Evolutionary conservation across 805 yeast species (phyloP), one percentile per base, ranked within the genome.

Genomic region (Wickerhamomyces rabaulensis): DNA sequence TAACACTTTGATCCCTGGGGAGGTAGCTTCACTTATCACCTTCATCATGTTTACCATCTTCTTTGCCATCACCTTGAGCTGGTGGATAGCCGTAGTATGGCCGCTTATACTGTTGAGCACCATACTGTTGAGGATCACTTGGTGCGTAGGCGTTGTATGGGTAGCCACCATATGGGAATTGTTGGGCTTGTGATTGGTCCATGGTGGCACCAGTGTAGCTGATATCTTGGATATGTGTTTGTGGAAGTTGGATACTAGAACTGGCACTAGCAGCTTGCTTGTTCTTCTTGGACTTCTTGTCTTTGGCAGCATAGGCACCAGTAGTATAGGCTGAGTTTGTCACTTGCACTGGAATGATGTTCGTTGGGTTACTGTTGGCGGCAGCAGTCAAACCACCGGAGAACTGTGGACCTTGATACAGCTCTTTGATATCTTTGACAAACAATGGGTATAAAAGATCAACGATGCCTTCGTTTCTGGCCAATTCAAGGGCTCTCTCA

Each of bases 401-500:
- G 40, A 56, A 58, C 46, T 58, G 62, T 6, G 65, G 65, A 3
- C 63, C 63, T 40, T 58, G 62, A 39, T 59, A 58, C 15, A 61
- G 41, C 36, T 58, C 62, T 62, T 82, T 81, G 54, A 82, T 82
- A 61, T 82, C 87, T 57, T 84, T 77, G 40, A 81, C 87, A 60
- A 79, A 79, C 42, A 79, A 64, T 3, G 84, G 84, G 54, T 79
- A 79, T 42, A 79, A 61, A 37, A 74, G 61, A 54, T 79, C 83
- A 20, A 78, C 80, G 43, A 79, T 81, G 33, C 80, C 80, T 61
- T 82, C 87, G 45, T 83, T 69, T 63, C 81, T 83, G 13, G 87
- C 87, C 76, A 82, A 74, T 35, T 82, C 79, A 33, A 82, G 64
- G 3, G 87, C 88, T 46, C 87, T 68, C 57, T 82, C 87, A 61